Percentiles rank a stretch among this genome's conserved stretches.
Conservation (phyloP, 2,329 filamentous ascomycete genomes). For the Thelonectria discophora region DNA sequence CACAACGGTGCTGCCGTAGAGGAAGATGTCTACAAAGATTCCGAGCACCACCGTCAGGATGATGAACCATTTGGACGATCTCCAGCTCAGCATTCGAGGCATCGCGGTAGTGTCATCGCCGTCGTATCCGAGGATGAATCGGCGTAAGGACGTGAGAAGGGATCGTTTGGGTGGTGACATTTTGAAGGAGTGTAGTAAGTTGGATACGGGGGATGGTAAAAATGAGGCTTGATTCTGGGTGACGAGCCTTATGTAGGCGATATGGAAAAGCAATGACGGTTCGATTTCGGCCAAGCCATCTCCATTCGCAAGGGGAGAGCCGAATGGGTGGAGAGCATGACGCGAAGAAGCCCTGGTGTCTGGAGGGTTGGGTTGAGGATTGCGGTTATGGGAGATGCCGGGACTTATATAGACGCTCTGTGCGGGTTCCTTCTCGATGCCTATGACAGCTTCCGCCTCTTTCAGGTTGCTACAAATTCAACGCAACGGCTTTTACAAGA, state of each 20-base stretch:
- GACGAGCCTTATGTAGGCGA: too few relatives aligned
- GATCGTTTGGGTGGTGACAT: not conserved
- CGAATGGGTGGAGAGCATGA: not conserved
- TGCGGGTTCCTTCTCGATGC: too few relatives aligned
- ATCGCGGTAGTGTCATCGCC: not conserved
- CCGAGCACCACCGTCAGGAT: constrained; percentile 24
- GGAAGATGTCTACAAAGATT: constrained; percentile 29
- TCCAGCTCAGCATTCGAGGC: constrained; percentile 10
- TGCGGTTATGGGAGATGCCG: too few relatives aligned
- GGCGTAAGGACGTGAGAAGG: not conserved
- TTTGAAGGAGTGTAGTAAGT: not conserved
- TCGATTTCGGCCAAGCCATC: too few relatives aligned
- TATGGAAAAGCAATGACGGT: not conserved
- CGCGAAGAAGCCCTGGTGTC: not conserved
- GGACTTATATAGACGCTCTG: too few relatives aligned
- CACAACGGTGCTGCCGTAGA: constrained; percentile 28
- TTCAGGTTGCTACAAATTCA: too few relatives aligned
- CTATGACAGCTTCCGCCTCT: too few relatives aligned
- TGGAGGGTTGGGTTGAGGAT: too few relatives aligned
- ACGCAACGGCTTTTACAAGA: too few relatives aligned
- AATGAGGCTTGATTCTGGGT: not conserved
- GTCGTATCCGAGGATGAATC: constrained; percentile 14
- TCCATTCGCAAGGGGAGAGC: too few relatives aligned
- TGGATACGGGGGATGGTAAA: not conserved
- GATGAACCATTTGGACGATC: constrained; percentile 21